A percentile compares a stretch with the other conserved stretches of the same genome.
These are phyloP conservation scores for Solanum pinnatisectum DNA, from an alignment of 257 asterid genomes.

Conservation along the genomic window DNA sequence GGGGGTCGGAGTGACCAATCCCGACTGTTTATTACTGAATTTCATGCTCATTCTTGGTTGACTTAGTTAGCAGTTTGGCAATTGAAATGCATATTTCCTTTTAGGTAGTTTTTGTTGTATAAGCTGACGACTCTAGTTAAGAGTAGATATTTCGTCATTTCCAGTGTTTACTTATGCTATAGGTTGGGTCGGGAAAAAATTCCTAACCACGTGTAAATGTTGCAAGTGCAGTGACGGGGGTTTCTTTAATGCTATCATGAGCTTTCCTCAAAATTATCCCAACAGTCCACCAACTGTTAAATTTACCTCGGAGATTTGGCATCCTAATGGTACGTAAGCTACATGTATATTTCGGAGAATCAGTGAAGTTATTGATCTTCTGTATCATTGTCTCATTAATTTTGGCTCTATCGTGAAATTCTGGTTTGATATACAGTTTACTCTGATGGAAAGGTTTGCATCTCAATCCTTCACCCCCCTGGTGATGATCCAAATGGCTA, in stretches of 20 bases:
- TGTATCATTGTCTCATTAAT: not conserved
- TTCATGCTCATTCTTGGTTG: not conserved
- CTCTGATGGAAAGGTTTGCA: conserved; percentile 90
- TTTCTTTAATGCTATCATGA: conserved; percentile 95
- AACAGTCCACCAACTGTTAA: conserved; percentile 91
- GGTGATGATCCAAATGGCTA: conserved; percentile 99
- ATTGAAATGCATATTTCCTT: not conserved
- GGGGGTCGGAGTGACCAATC: not conserved
- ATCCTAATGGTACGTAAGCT: conserved; percentile 77
- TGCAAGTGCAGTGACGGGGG: conserved; percentile 85
- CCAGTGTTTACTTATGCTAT: not conserved
- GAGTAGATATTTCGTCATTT: not conserved
- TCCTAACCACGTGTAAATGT: not conserved
- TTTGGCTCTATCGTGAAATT: conserved; percentile 1
- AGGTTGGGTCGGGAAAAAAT: not conserved
- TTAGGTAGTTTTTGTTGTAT: not conserved
- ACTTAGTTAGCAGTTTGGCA: not conserved
- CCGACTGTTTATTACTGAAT: not conserved
- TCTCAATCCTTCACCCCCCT: conserved; percentile 95
- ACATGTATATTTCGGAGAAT: not conserved
- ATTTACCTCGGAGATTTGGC: conserved; percentile 96
- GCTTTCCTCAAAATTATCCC: conserved; percentile 83
- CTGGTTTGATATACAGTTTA: conserved; percentile 47
- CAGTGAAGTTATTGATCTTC: not conserved
- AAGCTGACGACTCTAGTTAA: not conserved